Evolutionary conservation across 352 stramenopile genomes (phyloP), one percentile per base, ranked within the genome.

Genomic region (Phytopythium delawarense): DNA sequence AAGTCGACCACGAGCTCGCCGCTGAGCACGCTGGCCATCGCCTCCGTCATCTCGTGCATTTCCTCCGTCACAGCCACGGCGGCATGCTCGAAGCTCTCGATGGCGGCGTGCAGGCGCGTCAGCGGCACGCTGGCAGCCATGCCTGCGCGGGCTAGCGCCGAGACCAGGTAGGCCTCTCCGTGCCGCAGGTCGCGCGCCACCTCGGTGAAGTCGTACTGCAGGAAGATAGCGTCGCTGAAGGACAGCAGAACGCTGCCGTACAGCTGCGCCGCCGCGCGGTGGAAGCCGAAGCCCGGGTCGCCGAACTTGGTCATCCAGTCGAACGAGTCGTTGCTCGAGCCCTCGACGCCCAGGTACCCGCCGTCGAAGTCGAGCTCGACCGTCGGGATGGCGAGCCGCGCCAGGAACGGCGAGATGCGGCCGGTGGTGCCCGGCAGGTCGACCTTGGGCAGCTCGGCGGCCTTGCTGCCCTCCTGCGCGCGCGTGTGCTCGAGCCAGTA

Each of bases 191-290:
- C 81, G 7, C 83, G 81, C 4, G 85, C 84, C 20, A 92, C 69
- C 58, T 92, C 85, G 0, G 75, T 88, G 64, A 94, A 94, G 63
- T 94, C 85, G 67, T 94, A 94, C 66, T 88, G 85, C 18, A 94
- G 39, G 45, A 94, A 94, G n/a, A 92, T 74, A 2, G 83, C 67
- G 64, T 94, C 81, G 35, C 78, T 91, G 64, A 91, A 91, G 23
- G 78, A 87, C 16, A 92, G 63, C 63, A 92, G 65, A 34, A 92
- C 75, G 62, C 83, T 90, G 21, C 83, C 83, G 59, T 94, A 94
- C 21, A 94, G 71, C 69, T 94, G 78, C 12, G 85, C 81, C 20
- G 80, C 81, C 1, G 85, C 79, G 32, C 83, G 81, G 50, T 94
- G 82, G 58, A 91, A 92, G 37, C 73, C 73, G 45, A 92, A 92